A percentile compares a stretch with the other conserved stretches of the same genome.
Conservation (phyloP, 2,329 filamentous ascomycete genomes). For the Epichloe coenophiala region DNA sequence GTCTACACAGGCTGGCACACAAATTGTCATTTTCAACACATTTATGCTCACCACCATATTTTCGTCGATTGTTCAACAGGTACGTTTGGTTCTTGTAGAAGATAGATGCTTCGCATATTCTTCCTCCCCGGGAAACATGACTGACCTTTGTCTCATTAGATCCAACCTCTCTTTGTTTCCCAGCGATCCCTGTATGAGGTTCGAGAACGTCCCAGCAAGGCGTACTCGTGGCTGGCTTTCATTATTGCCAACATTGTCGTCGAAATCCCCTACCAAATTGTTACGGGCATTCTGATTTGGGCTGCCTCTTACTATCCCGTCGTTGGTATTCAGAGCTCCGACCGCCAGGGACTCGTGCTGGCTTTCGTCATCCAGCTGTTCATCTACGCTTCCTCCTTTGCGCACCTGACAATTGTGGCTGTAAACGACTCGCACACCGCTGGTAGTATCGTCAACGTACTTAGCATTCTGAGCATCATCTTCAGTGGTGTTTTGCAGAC, state of each 20-base stretch:
- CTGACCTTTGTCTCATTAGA: neutral
- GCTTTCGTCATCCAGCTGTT: conserved; percentile 53
- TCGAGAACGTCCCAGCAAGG: conserved; percentile 59
- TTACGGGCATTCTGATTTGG: conserved; percentile 50
- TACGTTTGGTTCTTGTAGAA: conserved; percentile 5
- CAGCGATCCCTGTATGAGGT: conserved; percentile 66
- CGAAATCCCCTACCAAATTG: conserved; percentile 57
- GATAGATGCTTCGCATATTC: too few species aligned
- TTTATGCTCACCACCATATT: conserved; percentile 71
- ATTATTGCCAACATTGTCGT: conserved; percentile 58
- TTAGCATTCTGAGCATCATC: conserved; percentile 44
- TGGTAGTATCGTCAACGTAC: conserved; percentile 45
- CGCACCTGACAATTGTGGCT: conserved; percentile 59
- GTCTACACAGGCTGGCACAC: conserved; percentile 51
- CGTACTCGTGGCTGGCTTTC: conserved; percentile 65
- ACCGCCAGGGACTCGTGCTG: conserved; percentile 51
- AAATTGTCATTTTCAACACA: conserved; percentile 60
- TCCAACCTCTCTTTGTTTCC: conserved; percentile 61
- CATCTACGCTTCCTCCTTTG: conserved; percentile 59
- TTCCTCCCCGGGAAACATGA: neutral
- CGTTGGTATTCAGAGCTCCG: conserved; percentile 31
- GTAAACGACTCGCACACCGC: conserved; percentile 57
- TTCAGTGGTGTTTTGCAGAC: conserved; percentile 53
- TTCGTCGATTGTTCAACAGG: conserved; percentile 51
- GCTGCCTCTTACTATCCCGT: conserved; percentile 57